These are phyloP conservation scores for Sporothrix brasiliensis DNA, from an alignment of 2,329 filamentous ascomycete species.

Conservation along the genomic window DNA sequence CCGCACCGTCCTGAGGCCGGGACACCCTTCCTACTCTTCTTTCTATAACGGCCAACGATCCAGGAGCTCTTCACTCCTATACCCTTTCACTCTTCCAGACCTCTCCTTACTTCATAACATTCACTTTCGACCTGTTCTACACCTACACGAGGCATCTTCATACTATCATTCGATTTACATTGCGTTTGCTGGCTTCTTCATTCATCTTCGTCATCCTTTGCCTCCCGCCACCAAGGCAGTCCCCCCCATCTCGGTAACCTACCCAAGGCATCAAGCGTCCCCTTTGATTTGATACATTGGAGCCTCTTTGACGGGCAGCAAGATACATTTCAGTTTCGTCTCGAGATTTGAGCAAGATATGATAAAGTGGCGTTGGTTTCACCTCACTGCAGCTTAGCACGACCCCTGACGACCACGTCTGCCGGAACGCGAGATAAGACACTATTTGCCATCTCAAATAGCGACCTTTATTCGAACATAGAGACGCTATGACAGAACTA, in stretches of 20 bases:
- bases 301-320: not conserved
- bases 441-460: not conserved
- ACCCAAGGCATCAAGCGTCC: not conserved
- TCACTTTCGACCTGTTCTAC: not conserved
- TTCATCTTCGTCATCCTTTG: not conserved
- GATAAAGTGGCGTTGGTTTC: not conserved
- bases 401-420: not conserved
- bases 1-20: not conserved
- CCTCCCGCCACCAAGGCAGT: not conserved
- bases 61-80: not conserved
- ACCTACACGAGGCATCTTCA: not conserved
- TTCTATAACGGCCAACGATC: slow-evolving; percentile 9
- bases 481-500: slow-evolving; percentile 36
- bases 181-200: not conserved
- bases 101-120: not conserved
- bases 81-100: not conserved
- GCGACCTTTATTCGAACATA: not conserved
- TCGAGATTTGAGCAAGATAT: not conserved
- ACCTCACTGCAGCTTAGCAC: not conserved
- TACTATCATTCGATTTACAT: not conserved
- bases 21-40: not conserved
- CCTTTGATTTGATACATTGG: not conserved
- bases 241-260: not conserved
- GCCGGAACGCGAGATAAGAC: slow-evolving; percentile 1
- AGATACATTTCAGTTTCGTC: not conserved